These are phyloP conservation scores for Geranomyces michiganensis DNA, from an alignment of 192 early-diverging fungal genomes.

Conservation along the genomic window DNA sequence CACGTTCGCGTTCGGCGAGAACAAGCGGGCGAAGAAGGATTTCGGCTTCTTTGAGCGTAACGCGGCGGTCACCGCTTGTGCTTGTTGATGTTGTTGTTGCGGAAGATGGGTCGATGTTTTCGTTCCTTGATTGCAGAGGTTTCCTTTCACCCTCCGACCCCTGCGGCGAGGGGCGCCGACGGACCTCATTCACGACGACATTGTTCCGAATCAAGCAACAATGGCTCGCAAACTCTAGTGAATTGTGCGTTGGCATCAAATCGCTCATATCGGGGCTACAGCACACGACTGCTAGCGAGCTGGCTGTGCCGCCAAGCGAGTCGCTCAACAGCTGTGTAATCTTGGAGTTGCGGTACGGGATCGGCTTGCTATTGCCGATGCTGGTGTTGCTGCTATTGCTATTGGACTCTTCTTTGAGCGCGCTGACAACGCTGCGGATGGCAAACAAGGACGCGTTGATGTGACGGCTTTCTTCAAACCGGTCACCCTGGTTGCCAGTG, in stretches of 20 bases:
- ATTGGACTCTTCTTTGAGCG: slow-evolving; percentile 23
- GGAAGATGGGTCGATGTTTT: no score
- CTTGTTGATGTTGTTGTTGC: no score
- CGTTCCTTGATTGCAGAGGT: no score
- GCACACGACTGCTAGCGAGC: slow-evolving; percentile 29
- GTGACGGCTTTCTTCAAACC: slow-evolving; percentile 32
- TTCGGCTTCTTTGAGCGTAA: slow-evolving; percentile 14
- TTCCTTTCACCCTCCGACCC: no score
- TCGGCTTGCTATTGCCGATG: slow-evolving; percentile 7
- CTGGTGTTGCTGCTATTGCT: no score
- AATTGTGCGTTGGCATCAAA: slow-evolving; percentile 31
- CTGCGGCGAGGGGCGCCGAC: neutral
- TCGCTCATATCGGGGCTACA: slow-evolving; percentile 32
- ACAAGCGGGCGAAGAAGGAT: slow-evolving; percentile 11
- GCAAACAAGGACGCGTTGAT: slow-evolving; percentile 36
- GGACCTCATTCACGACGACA: slow-evolving; percentile 25
- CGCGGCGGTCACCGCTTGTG: neutral
- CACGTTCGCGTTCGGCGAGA: slow-evolving; percentile 5
- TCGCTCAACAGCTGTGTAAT: slow-evolving; percentile 35
- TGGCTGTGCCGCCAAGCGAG: slow-evolving; percentile 32
- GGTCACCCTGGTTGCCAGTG: slow-evolving; percentile 31
- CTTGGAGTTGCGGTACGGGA: slow-evolving; percentile 35
- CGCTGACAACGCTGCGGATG: slow-evolving; percentile 22
- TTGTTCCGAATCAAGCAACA: slow-evolving; percentile 36
- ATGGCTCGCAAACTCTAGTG: slow-evolving; percentile 32